phyloP scores from a whole-genome alignment of 192 early-diverging fungal genomes.

The Coemansia reversa region DNA sequence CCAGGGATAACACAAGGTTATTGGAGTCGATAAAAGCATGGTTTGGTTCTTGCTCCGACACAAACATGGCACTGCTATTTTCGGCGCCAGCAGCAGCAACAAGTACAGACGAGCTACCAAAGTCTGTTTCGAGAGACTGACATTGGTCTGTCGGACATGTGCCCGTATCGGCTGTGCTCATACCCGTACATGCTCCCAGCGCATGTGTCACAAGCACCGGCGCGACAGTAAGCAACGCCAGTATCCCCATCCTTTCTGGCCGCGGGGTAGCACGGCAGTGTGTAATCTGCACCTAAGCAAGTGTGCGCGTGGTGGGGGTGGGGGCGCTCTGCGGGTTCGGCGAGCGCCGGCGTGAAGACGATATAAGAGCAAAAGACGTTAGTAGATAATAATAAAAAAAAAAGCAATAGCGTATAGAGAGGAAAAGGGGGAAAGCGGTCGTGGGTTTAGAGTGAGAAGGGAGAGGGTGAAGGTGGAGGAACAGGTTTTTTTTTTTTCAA shows the following conservation, averaged over 20 bases:
- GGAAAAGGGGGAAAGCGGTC: conserved; percentile 11
- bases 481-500: conserved; percentile 11
- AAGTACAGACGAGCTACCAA: conserved; percentile 16
- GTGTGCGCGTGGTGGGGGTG: conserved; percentile 3
- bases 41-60: conserved; percentile 55
- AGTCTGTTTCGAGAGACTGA: conserved; percentile 13
- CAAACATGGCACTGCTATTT: conserved; percentile 40
- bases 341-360: background rate
- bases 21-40: conserved; percentile 46
- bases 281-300: conserved; percentile 1
- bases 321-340: conserved; percentile 2
- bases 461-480: conserved; percentile 6
- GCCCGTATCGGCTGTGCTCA: conserved; percentile 42
- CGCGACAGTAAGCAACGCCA: conserved; percentile 17
- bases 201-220: conserved; percentile 36
- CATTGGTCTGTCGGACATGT: conserved; percentile 34
- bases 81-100: conserved; percentile 2
- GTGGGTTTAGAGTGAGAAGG: conserved; percentile 6
- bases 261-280: background rate
- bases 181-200: conserved; percentile 53
- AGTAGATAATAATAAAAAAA: background rate
- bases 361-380: background rate
- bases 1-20: conserved; percentile 48
- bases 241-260: conserved; percentile 22
- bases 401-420: background rate